Evolutionary conservation across 495 filamentous ascomycete genomes (phyloP), one percentile per base, ranked within the genome.

Genomic region (Cudoniella acicularis): DNA sequence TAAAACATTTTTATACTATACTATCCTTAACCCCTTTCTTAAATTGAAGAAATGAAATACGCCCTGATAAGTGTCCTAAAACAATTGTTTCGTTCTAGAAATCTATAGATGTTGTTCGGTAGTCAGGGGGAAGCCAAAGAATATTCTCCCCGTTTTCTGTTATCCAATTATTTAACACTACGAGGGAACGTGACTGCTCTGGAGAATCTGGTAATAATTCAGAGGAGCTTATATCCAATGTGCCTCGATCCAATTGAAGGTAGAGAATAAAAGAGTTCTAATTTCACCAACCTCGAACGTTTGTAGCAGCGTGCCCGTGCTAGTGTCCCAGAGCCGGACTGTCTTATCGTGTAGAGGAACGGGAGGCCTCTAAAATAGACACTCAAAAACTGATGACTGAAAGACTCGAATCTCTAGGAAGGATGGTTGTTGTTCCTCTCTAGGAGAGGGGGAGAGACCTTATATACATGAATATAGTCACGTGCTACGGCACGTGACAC

Each of bases 101-200:
- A 52, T 59, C 68, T 18, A 55, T 68, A 63, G 24, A 45, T 41
- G 2, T 58, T 51, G 61, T 40, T 56, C 58, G 66, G 66, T 54
- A 72, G 9, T 65, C 63, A 52, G 56, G 60, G 56, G 69, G 71
- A 61, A 73, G 65, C 69, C 63, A 69, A 43, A 72, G 52, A 41
- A 66, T 45, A 52, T 66, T 64, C 46, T 59, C 52, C 45, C 54
- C 60, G 41, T 61, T 56, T 20, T 64, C 30, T 16, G 58, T 62
- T 60, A 70, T 63, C 70, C 67, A 73, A 52, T 56, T 55, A 52
- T 26, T 22, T 13, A 26, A 30, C 17, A 52, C 25, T 25, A 3
- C 10, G 27, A 52, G 40, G 17, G 17, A 30, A 9, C 9, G 36
- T 16, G 16, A 41, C 8, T 8, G 36, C 36, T 9, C 8, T 62